Evolutionary conservation across 805 yeast species (phyloP).

Genomic region (Wickerhamia fluorescens): DNA sequence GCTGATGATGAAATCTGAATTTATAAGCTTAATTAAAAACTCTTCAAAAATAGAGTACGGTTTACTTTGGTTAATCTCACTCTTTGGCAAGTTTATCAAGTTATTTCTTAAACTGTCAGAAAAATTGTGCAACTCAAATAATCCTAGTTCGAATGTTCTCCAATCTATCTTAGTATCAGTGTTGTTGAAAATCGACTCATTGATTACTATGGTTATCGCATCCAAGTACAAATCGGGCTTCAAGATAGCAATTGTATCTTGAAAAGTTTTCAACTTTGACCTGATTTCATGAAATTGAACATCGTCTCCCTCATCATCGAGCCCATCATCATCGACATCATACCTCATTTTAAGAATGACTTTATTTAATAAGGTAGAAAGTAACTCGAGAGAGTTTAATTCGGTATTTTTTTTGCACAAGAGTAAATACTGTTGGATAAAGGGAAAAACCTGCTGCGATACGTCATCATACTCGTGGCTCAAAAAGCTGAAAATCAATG

Average conservation of each 20-base stretch:
- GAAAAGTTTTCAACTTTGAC: conserved; percentile 64
- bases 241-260: conserved; percentile 64
- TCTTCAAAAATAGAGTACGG: conserved; percentile 58
- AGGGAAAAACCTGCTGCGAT: conserved; percentile 74
- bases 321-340: conserved; percentile 66
- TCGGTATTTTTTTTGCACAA: conserved; percentile 52
- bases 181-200: conserved; percentile 28
- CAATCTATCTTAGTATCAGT: conserved; percentile 40
- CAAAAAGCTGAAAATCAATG: conserved; percentile 63
- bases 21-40: conserved; percentile 50
- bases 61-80: conserved; percentile 56
- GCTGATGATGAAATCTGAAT: conserved; percentile 35
- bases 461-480: conserved; percentile 86
- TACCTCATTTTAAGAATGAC: conserved; percentile 72
- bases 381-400: conserved; percentile 37
- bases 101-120: conserved; percentile 78
- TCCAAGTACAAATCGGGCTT: conserved; percentile 57
- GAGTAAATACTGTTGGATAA: conserved; percentile 66
- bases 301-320: conserved; percentile 43
- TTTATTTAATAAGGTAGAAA: conserved; percentile 59
- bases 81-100: conserved; percentile 62
- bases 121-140: conserved; percentile 71
- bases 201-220: conserved; percentile 53
- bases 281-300: conserved; percentile 80
- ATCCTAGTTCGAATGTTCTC: conserved; percentile 81